Evolutionary conservation across 495 filamentous ascomycete genomes (phyloP).

Genomic region (Neurospora pannonica): DNA sequence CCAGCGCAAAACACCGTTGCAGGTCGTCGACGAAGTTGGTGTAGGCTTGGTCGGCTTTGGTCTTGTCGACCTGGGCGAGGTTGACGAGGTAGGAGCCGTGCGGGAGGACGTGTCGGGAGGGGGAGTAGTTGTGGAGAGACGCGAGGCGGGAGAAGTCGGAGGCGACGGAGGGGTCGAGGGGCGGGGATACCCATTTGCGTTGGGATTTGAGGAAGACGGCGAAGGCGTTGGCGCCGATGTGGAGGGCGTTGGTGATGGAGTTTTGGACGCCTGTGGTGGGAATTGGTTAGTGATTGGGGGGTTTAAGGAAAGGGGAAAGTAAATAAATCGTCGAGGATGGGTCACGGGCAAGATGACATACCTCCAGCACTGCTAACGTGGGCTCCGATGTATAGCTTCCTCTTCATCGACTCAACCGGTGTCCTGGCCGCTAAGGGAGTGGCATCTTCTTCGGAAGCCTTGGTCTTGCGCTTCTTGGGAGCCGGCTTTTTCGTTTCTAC

Average conservation of each 20-base stretch:
- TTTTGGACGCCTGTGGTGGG: conserved; percentile 67
- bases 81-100: conserved; percentile 97
- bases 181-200: conserved; percentile 85
- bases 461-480: conserved; percentile 41
- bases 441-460: conserved; percentile 29
- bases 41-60: conserved; percentile 81
- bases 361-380: conserved; percentile 87
- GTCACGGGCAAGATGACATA: conserved; percentile 27
- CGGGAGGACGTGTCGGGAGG: conserved; percentile 61
- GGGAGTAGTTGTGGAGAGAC: conserved; percentile 62
- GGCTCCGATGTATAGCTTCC: conserved; percentile 73
- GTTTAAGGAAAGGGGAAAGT: background rate
- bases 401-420: conserved; percentile 47
- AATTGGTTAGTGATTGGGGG: background rate
- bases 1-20: conserved; percentile 75
- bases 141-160: conserved; percentile 59
- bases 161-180: conserved; percentile 55
- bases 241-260: conserved; percentile 63
- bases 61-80: conserved; percentile 70
- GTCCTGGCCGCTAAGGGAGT: conserved; percentile 65
- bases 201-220: conserved; percentile 94
- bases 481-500: conserved; percentile 17
- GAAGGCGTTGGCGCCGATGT: conserved; percentile 86
- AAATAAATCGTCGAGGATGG: background rate
- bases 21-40: conserved; percentile 82